These are phyloP conservation scores for Nitzschia palea DNA, from an alignment of 108 stramenopile genomes.

Conservation along the genomic window DNA sequence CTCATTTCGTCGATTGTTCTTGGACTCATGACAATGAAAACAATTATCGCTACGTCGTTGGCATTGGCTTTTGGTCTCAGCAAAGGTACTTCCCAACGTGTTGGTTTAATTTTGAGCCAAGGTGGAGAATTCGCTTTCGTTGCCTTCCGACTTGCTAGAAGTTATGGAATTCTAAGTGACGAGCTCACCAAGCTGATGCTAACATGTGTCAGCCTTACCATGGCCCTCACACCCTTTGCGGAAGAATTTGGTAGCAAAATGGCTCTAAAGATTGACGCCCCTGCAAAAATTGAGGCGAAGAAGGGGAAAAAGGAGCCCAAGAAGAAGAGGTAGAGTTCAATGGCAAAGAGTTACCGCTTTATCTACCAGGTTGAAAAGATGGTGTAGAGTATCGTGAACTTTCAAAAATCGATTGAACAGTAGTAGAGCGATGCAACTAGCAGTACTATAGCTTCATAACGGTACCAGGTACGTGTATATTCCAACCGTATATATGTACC, in stretches of 20 bases:
- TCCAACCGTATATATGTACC: too few species aligned
- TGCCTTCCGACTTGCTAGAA: slow-evolving; percentile 88
- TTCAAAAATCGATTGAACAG: too few species aligned
- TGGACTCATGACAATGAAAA: slow-evolving; percentile 80
- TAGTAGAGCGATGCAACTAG: too few species aligned
- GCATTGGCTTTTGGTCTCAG: slow-evolving; percentile 63
- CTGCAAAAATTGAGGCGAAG: neutral
- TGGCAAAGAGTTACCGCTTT: too few species aligned
- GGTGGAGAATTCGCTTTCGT: slow-evolving; percentile 96
- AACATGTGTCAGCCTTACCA: slow-evolving; percentile 88
- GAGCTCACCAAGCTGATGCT: slow-evolving; percentile 83
- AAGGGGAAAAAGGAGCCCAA: neutral
- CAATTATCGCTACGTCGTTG: slow-evolving; percentile 63
- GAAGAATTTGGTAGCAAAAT: slow-evolving; percentile 61
- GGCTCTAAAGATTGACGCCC: slow-evolving; percentile 8
- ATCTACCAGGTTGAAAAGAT: too few species aligned
- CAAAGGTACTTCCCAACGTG: slow-evolving; percentile 66
- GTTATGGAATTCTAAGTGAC: slow-evolving; percentile 75
- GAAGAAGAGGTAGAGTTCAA: neutral
- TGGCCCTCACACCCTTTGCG: slow-evolving; percentile 90
- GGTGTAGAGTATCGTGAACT: too few species aligned
- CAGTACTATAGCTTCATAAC: too few species aligned
- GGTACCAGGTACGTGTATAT: too few species aligned
- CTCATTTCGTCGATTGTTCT: slow-evolving; percentile 64
- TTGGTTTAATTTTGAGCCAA: slow-evolving; percentile 87